phyloP scores from a whole-genome alignment of 2,329 filamentous ascomycete species.

The Nigrospora oryzae region DNA sequence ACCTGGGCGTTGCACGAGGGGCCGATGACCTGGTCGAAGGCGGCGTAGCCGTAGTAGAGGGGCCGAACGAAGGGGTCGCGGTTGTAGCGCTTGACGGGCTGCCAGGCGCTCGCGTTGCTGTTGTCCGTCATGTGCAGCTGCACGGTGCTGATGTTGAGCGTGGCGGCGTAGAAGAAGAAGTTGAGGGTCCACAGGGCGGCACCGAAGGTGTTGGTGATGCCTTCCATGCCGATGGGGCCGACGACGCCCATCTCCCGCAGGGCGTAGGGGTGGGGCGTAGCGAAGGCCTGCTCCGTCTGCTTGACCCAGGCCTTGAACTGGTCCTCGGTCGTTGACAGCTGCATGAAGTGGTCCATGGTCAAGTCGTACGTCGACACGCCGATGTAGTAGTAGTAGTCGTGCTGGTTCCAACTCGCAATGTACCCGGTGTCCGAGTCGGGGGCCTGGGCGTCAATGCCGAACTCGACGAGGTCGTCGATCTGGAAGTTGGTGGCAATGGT shows the following conservation, averaged over 20 bases:
- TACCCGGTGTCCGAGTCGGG: constrained; percentile 23
- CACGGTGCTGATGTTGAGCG: constrained; percentile 35
- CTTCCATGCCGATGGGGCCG: constrained; percentile 35
- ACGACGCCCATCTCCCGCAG: constrained; percentile 42
- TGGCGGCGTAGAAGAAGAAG: constrained; percentile 40
- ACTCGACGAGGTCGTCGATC: constrained; percentile 28
- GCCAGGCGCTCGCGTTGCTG: constrained; percentile 40
- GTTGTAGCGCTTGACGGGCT: constrained; percentile 30
- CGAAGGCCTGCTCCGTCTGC: constrained; percentile 30
- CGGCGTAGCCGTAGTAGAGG: constrained; percentile 41
- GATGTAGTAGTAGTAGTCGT: constrained; percentile 45
- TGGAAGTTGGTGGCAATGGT: constrained; percentile 42
- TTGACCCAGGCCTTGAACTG: constrained; percentile 37
- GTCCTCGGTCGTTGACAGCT: constrained; percentile 32
- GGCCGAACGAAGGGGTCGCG: constrained; percentile 33
- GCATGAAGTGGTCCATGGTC: constrained; percentile 33
- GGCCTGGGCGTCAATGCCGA: constrained; percentile 26
- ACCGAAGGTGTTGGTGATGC: constrained; percentile 38
- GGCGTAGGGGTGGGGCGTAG: constrained; percentile 34
- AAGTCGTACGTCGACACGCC: constrained; percentile 32
- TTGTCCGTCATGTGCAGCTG: constrained; percentile 47
- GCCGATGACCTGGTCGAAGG: constrained; percentile 39
- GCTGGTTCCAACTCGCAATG: constrained; percentile 39
- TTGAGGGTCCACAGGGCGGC: constrained; percentile 43
- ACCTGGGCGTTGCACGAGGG: constrained; percentile 32